Percentiles rank a stretch among this genome's conserved stretches.
These are phyloP conservation scores for Xanthoconium purpureum DNA, from an alignment of 768 basidiomycete species.

Conservation along the genomic window DNA sequence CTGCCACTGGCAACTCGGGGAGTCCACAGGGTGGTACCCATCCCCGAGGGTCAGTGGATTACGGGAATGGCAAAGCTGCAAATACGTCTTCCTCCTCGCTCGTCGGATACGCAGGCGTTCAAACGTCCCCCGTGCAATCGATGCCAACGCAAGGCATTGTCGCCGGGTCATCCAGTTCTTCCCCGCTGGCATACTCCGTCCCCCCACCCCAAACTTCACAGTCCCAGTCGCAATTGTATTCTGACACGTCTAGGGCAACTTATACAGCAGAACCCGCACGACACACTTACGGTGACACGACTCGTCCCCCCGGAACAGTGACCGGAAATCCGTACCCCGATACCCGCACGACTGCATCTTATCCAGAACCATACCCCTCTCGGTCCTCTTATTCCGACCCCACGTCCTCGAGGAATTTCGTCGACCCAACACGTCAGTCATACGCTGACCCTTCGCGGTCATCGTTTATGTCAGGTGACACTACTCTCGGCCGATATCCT, in stretches of 20 bases:
- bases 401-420: conserved; percentile 24
- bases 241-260: conserved; percentile 20
- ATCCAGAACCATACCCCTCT: conserved; percentile 25
- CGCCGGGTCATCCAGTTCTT: conserved; percentile 21
- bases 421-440: conserved; percentile 20
- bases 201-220: conserved; percentile 19
- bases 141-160: conserved; percentile 18
- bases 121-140: conserved; percentile 24
- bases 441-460: conserved; percentile 29
- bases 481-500: conserved; percentile 22
- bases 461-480: conserved; percentile 24
- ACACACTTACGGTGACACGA: conserved; percentile 22
- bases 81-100: conserved; percentile 26
- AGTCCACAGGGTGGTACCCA: conserved; percentile 44
- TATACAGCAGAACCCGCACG: conserved; percentile 23
- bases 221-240: conserved; percentile 25
- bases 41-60: conserved; percentile 27
- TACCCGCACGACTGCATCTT: conserved; percentile 18
- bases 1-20: conserved; percentile 55
- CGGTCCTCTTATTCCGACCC: conserved; percentile 26
- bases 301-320: conserved; percentile 14
- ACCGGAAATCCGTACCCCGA: conserved; percentile 32
- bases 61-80: conserved; percentile 21
- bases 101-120: conserved; percentile 20
- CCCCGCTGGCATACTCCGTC: conserved; percentile 25